Evolutionary conservation across 208 protist genomes (phyloP).

Genomic region (Balamuthia mandrillaris): DNA sequence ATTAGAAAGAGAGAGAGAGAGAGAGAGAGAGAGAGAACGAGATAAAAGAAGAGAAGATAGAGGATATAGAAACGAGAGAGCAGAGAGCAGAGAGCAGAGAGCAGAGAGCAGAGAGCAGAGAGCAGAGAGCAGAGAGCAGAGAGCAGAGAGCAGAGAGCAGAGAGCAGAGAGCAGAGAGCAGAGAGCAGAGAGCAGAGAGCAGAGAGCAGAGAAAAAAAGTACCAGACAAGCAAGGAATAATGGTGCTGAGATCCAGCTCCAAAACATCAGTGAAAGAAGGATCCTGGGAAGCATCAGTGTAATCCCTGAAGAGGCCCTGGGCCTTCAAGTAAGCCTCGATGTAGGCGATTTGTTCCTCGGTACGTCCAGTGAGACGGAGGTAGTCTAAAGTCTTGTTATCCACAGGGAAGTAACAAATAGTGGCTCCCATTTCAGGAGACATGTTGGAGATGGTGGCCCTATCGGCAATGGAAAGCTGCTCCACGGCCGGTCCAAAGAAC

Average conservation of each 20-base stretch:
- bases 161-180: too few species aligned
- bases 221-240: conserved; percentile 49
- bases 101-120: too few species aligned
- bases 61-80: too few species aligned
- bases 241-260: conserved; percentile 85
- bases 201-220: too few species aligned
- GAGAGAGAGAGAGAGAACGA: too few species aligned
- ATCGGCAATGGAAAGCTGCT: conserved; percentile 85
- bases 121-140: too few species aligned
- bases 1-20: too few species aligned
- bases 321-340: conserved; percentile 87
- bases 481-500: conserved; percentile 90
- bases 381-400: conserved; percentile 88
- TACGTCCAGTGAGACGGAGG: conserved; percentile 81
- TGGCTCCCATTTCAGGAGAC: conserved; percentile 94
- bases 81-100: too few species aligned
- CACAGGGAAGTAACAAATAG: conserved; percentile 92
- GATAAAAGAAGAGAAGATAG: too few species aligned
- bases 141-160: too few species aligned
- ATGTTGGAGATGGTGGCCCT: conserved; percentile 93
- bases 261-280: conserved; percentile 71
- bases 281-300: conserved; percentile 48
- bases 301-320: conserved; percentile 74
- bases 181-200: too few species aligned
- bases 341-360: conserved; percentile 75